Base-by-base conservation (phyloP, 2,329 filamentous ascomycete genomes). In the Lecanoromycetidae sp. region DNA sequence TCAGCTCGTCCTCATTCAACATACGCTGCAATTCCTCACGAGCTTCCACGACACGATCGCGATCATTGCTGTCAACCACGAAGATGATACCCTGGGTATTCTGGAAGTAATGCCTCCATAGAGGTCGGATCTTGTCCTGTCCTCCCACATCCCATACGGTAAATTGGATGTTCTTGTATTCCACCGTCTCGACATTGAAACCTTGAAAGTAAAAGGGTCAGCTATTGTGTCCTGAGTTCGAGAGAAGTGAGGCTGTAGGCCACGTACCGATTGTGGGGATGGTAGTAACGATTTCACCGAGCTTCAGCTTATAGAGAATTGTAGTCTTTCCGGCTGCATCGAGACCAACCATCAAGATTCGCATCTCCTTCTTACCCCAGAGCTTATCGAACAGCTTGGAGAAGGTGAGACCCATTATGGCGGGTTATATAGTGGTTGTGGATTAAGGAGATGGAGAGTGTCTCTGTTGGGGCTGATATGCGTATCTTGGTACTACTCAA, bases 121-220 rank as follows among this genome's bases (percentile, higher is more conserved):
- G 77, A 66, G 91, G 91, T 69, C 91, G 82, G 68, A 98, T 98
- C 85, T 96, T 96, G 81, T 98, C 91, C 77, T 98, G 91, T 70
- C 91, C 91, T 77, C 91, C 91, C 65, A 98, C 91, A 76, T 96
- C 91, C 91, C 91, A 98, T 67, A 98, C 91, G 69, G 90, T 96
- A 79, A 98, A 98, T 69, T 94, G 87, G 63, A 94, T 95, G 80
- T 98, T 98, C 80, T 95, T 95, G 79, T 96, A 96, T 69, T 94
- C 88, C 69, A 98, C 91, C 48, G 91, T 96, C 79, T 98, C 91
- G 69, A 98, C 91, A 76, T 98, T 98, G 82, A 98, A 98, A 63
- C 91, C 84, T 88, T 57, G 32, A 23, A 7, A 23, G 36, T 8
- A 12, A 35, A 20, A n/a, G 3, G 13, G n/a, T 44, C 22, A 48